phyloP scores from a whole-genome alignment of 2,329 filamentous ascomycete species.

The Camptophora hylomeconis region DNA sequence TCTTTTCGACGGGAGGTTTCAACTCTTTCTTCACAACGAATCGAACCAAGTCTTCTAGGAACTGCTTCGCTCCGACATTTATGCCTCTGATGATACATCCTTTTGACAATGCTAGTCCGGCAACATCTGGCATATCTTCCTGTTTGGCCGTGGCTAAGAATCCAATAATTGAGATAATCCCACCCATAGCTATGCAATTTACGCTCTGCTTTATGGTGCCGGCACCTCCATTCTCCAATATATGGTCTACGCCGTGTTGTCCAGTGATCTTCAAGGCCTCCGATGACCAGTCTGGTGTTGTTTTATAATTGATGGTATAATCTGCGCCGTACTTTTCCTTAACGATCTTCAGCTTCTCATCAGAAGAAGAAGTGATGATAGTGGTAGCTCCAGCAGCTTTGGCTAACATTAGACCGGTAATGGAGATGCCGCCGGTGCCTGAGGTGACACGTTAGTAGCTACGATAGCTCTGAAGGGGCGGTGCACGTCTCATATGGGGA shows the following conservation, averaged over 20 bases:
- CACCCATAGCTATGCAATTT: constrained; percentile 31
- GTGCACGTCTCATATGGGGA: constrained; percentile 5
- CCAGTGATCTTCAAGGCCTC: constrained; percentile 33
- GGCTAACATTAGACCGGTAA: constrained; percentile 33
- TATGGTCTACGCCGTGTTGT: constrained; percentile 30
- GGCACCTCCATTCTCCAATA: constrained; percentile 29
- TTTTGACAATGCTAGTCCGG: constrained; percentile 39
- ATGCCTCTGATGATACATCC: constrained; percentile 46
- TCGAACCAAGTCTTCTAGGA: constrained; percentile 27
- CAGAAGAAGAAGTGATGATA: constrained; percentile 39
- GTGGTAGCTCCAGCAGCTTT: constrained; percentile 33
- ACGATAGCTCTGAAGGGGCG: constrained; percentile 1
- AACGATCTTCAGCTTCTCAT: constrained; percentile 31
- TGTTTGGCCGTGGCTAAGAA: constrained; percentile 14
- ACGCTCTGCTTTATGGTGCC: constrained; percentile 34
- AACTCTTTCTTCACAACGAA: constrained; percentile 21
- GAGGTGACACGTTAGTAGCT: constrained; percentile 1
- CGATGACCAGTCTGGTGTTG: constrained; percentile 30
- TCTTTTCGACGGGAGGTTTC: constrained; percentile 26
- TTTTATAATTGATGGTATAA: constrained; percentile 38
- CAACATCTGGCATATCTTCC: constrained; percentile 44
- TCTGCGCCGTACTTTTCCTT: constrained; percentile 29
- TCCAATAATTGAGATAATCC: constrained; percentile 23
- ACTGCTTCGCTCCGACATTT: constrained; percentile 48
- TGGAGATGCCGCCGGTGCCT: constrained; percentile 36